Conservation (phyloP, 768 basidiomycete genomes). For the Tulasnella sp. region DNA sequence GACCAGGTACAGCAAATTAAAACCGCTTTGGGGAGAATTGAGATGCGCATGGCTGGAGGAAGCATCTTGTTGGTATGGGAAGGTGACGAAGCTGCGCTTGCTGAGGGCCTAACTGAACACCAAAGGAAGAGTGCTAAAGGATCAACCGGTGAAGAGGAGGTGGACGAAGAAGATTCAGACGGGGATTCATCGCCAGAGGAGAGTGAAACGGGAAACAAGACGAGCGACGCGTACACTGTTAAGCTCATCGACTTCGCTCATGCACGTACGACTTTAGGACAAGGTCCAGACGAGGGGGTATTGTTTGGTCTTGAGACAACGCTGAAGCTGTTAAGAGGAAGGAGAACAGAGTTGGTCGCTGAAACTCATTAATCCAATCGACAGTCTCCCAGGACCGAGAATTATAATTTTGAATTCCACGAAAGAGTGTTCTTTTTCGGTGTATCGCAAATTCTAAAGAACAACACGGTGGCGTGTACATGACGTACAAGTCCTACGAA, state of each 20-base stretch:
- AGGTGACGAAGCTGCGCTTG: constrained; percentile 38
- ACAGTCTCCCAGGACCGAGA: neutral
- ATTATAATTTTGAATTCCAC: neutral
- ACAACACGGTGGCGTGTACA: too few species aligned
- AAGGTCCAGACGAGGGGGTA: constrained; percentile 73
- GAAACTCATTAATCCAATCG: neutral
- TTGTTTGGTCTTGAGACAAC: constrained; percentile 63
- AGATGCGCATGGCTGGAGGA: constrained; percentile 73
- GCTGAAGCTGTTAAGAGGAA: constrained; percentile 46
- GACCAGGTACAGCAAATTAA: constrained; percentile 34
- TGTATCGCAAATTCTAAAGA: too few species aligned
- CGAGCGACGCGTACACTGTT: constrained; percentile 37
- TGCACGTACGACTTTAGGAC: constrained; percentile 51
- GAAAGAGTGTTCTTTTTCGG: too few species aligned
- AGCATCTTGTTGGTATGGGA: constrained; percentile 79
- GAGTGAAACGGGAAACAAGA: constrained; percentile 17
- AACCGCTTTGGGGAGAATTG: constrained; percentile 38
- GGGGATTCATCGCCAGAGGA: constrained; percentile 21
- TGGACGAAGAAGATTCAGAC: constrained; percentile 31
- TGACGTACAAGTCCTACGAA: neutral
- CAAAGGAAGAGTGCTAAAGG: neutral
- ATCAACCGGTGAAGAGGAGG: constrained; percentile 26
- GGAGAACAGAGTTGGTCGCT: constrained; percentile 38
- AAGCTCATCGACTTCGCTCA: constrained; percentile 95
- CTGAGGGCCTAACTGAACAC: constrained; percentile 11